phyloP scores from a whole-genome alignment of 164 flowering plant species.

The Euptelea pleiosperma region DNA sequence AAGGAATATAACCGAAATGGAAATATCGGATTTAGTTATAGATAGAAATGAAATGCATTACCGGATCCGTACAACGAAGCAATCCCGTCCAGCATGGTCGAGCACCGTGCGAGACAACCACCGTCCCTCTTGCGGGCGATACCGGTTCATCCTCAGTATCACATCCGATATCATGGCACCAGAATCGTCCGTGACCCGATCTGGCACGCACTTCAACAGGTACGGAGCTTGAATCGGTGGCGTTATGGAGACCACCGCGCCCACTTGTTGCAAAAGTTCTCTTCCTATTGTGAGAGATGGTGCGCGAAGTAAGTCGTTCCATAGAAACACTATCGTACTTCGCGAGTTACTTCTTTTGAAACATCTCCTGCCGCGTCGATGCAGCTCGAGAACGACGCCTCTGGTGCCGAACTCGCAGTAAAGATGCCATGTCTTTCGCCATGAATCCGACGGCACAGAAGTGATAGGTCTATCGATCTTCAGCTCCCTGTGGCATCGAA shows the following conservation, averaged over 20 bases:
- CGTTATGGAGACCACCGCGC: constrained; percentile 58
- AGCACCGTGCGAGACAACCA: constrained; percentile 94
- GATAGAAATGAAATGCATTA: too few relatives aligned
- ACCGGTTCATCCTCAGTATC: constrained; percentile 65
- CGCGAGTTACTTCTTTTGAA: constrained; percentile 35
- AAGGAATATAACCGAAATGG: too few relatives aligned
- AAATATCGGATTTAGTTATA: too few relatives aligned
- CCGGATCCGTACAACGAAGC: constrained; percentile 84
- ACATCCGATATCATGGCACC: constrained; percentile 95
- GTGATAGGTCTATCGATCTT: constrained; percentile 50
- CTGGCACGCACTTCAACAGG: constrained; percentile 85
- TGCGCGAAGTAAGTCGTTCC: constrained; percentile 82
- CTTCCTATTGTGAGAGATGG: constrained; percentile 51
- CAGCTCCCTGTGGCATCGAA: constrained; percentile 72
- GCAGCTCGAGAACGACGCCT: constrained; percentile 60
- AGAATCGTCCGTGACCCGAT: constrained; percentile 84
- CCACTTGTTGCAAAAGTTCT: constrained; percentile 37
- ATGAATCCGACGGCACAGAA: constrained; percentile 31
- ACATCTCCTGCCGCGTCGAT: constrained; percentile 35
- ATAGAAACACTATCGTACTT: constrained; percentile 32
- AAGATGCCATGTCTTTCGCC: constrained; percentile 69
- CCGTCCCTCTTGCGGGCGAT: constrained; percentile 89
- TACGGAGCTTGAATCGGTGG: constrained; percentile 94
- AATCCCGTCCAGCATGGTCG: constrained; percentile 87
- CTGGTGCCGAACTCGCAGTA: constrained; percentile 83